Conservation (phyloP, 768 basidiomycete genomes). For the Pleurotus platypus region DNA sequence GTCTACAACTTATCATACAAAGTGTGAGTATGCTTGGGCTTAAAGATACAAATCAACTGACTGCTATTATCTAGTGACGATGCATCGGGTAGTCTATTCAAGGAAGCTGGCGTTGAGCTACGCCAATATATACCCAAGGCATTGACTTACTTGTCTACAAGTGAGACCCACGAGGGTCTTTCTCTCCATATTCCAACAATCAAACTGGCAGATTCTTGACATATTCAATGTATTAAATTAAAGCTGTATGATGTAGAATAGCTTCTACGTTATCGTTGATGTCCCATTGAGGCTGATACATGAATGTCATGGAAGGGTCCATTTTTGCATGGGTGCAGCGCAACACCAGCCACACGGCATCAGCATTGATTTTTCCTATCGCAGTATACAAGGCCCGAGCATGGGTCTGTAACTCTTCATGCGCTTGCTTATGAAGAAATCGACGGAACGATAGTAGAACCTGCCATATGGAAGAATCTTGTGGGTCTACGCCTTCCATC, state of each 20-base stretch:
- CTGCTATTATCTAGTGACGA: slow-evolving; percentile 56
- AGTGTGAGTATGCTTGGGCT: slow-evolving; percentile 56
- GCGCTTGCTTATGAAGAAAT: slow-evolving; percentile 63
- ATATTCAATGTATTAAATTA: neutral
- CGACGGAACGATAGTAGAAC: slow-evolving; percentile 71
- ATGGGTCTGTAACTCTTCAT: slow-evolving; percentile 69
- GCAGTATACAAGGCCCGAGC: slow-evolving; percentile 65
- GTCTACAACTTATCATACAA: slow-evolving; percentile 95
- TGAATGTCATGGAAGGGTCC: slow-evolving; percentile 41
- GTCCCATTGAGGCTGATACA: slow-evolving; percentile 61
- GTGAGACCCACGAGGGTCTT: slow-evolving; percentile 19
- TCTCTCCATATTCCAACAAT: slow-evolving; percentile 13
- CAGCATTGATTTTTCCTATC: slow-evolving; percentile 60
- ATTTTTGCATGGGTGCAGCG: slow-evolving; percentile 44
- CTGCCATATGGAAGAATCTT: slow-evolving; percentile 78
- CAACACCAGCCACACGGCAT: slow-evolving; percentile 83
- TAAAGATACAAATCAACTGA: neutral
- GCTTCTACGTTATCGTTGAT: slow-evolving; percentile 41
- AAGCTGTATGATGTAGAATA: slow-evolving; percentile 23
- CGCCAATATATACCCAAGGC: slow-evolving; percentile 60
- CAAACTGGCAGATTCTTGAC: slow-evolving; percentile 7
- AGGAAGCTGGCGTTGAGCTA: slow-evolving; percentile 79
- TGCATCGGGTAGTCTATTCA: slow-evolving; percentile 73
- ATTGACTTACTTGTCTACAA: slow-evolving; percentile 21
- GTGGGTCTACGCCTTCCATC: slow-evolving; percentile 61